Evolutionary conservation across 2,329 filamentous ascomycete genomes (phyloP), one percentile per base, ranked within the genome.

Genomic region (Claviceps sp.): DNA sequence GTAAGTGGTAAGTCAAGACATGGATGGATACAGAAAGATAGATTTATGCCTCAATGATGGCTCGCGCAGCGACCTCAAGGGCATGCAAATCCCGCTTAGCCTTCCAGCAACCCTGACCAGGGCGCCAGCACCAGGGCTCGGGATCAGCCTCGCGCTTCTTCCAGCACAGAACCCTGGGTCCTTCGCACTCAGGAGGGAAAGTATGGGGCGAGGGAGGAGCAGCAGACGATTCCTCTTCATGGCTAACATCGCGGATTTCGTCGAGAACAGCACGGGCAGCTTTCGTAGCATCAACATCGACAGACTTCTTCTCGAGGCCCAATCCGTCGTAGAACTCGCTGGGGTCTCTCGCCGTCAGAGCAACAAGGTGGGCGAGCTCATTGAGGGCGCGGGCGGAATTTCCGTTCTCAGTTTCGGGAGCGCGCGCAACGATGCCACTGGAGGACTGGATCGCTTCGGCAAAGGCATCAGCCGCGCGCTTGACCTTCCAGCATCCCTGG

Each of bases 81-180:
- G 58, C 59, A 5, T 58, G 49, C 34, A 67, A 52, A 40, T 63
- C 62, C 45, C 70, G 67, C 58, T 65, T 65, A 53, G 67, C 70
- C 56, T 63, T 67, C 65, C 65, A 67, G 67, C 74, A 76, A 20
- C 64, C 57, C 57, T 70, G 61, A 53, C 73, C 72, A 40, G 50
- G 45, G 38, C 61, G 59, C 56, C 61, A 57, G 60, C 70, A 73
- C 53, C 61, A 62, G 24, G 59, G 57, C 52, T 54, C 57, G 24
- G 59, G 54, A 9, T 47, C 34, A 30, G 47, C 55, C 34, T 59
- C 52, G 26, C 56, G 53, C 41, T 53, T 53, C 51, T 53, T 53
- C 52, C 48, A 53, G 48, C 52, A 53, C 26, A 53, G n/a, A 38
- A 53, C 48, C 11, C 42, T 30, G 18, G 48, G 48, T 9, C 52